Conservation (phyloP, 2,329 filamentous ascomycete species). For the Arthrobotrys conoides region DNA sequence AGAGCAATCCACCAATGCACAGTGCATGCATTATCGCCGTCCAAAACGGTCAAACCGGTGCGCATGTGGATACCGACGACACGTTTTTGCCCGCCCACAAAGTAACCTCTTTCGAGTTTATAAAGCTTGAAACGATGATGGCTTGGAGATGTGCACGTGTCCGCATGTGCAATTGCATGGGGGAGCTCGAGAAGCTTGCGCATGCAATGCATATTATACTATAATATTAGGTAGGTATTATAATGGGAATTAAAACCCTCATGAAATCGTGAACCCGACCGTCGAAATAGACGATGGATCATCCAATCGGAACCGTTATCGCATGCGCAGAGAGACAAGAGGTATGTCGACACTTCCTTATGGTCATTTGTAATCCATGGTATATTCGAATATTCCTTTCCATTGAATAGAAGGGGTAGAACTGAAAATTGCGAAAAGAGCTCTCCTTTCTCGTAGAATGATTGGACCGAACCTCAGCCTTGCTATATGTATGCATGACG, state of each 20-base stretch:
- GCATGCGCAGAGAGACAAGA: neutral
- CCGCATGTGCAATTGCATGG: neutral
- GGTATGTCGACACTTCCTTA: neutral
- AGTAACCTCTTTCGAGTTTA: neutral
- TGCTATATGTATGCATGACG: neutral
- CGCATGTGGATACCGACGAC: constrained; percentile 6
- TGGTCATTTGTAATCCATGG: constrained; percentile 15
- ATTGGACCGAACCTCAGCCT: neutral
- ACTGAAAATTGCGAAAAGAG: neutral
- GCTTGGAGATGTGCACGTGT: neutral
- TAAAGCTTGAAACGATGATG: neutral
- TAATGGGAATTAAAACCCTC: constrained; percentile 6
- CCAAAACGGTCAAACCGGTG: neutral
- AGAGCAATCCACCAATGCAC: neutral
- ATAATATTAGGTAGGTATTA: no score
- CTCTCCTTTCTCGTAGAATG: neutral
- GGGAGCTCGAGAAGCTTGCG: neutral
- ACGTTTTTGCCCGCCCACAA: constrained; percentile 1
- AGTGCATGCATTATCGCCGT: constrained; percentile 2
- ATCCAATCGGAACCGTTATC: constrained; percentile 13
- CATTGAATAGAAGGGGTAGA: neutral
- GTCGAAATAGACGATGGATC: neutral
- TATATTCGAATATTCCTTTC: neutral
- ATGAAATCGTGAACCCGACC: neutral
- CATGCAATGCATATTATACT: neutral